A percentile compares a stretch with the other conserved stretches of the same genome.
Conservation (phyloP, 352 stramenopile species). For the Globisporangium perplexum region DNA sequence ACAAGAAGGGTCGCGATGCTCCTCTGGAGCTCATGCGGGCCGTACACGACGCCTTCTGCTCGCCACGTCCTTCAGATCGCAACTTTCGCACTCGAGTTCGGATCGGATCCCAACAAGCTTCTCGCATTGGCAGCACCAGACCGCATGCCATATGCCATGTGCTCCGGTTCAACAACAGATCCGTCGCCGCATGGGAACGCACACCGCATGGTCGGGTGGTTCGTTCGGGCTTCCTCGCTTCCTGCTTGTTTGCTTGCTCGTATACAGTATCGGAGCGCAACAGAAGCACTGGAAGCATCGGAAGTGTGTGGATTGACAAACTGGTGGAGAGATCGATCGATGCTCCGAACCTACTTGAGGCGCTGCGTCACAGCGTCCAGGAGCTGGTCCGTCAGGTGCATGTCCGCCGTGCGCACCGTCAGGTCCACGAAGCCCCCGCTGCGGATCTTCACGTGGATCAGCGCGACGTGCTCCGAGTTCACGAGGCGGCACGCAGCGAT, state of each 20-base stretch:
- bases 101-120: neutral
- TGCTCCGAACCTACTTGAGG: conserved; percentile 43
- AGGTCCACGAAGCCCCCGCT: conserved; percentile 78
- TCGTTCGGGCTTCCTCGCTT: no score
- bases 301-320: neutral
- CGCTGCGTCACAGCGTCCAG: conserved; percentile 52
- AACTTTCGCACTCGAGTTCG: neutral
- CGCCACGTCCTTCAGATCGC: neutral
- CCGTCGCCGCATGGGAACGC: neutral
- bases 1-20: no score
- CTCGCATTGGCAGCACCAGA: neutral
- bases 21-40: no score
- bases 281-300: no score
- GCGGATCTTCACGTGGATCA: conserved; percentile 86
- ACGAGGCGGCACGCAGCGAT: conserved; percentile 73
- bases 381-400: conserved; percentile 76
- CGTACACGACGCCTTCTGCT: no score
- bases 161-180: no score
- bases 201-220: neutral
- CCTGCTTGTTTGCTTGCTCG: no score
- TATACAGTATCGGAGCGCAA: no score
- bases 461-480: conserved; percentile 76
- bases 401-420: conserved; percentile 81
- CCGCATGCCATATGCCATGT: neutral
- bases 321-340: neutral